Base-by-base conservation (phyloP, 257 asterid genomes). In the Petunia axillaris region DNA sequence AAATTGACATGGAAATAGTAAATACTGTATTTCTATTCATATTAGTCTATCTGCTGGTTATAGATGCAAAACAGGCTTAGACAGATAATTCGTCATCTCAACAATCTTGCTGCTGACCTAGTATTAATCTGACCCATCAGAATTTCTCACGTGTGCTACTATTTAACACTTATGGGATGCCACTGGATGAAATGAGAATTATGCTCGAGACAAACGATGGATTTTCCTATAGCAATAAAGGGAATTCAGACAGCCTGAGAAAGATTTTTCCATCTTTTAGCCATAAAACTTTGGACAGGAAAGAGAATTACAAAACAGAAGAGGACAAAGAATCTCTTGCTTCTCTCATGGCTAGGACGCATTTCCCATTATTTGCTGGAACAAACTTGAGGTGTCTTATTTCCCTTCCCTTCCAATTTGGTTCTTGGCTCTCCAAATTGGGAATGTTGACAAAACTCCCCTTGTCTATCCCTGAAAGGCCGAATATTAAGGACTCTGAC, bases 131-230 rank as follows among this genome's bases (percentile, higher is more conserved):
- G 13, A 6, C 62, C 36, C 62, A 50, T 50, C 62, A 73, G 63
- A 13, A 10, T 52, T 73, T 50, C 48, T 50, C 2, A 35, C 14
- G 6, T 7, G n/a, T 6, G 63, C 63, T 50, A 35, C 78, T 11
- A 73, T 52, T 50, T 73, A 15, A 73, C 78, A 36, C 13, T 73
- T 73, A 6, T 62, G 36, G 48, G 36, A 36, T 36, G 46, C 46
- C 35, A 50, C 78, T 50, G 78, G 78, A 73, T 73, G 78, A 73
- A 52, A 73, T 7, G 78, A 73, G 78, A 73, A 73, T 48, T 9
- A 73, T 36, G 52, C 14, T 13, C 52, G 44, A 50, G 78, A 37
- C 63, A 73, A 36, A 73, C 36, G 78, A 73, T 13, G 14, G 41
- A 44, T 25, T 52, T 73, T 73, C 63, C 78, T 53, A 73, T 62